Base-by-base conservation (phyloP, 169 alveolate species). In the Plasmodium inui region DNA sequence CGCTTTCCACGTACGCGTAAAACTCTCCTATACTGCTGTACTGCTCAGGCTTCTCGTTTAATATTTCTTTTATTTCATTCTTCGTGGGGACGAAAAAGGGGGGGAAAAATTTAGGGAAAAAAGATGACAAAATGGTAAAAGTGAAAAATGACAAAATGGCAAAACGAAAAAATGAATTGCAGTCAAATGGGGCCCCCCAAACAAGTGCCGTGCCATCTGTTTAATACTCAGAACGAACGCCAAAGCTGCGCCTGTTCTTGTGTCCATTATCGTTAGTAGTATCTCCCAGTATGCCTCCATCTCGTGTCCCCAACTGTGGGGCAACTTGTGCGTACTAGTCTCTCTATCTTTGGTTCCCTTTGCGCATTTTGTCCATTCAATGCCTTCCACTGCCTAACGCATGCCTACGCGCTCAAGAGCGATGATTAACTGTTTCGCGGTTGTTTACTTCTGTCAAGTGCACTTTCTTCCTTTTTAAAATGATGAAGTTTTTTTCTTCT, bases 1-100 rank as follows among this genome's bases (percentile, higher is more conserved):
- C 94, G 41, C 94, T 89, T 89, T 79, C 94, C 72, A 89, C 83
- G 72, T 89, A 89, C 22, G 61, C 94, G 82, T 89, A 89, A 79
- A 89, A 89, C 19, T 79, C 94, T 34, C 82, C 39, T 26, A 80
- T 67, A 81, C 50, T 44, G 41, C 72, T 89, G 32, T 89, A 89
- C 50, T 89, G 94, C 3, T 55, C 94, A 67, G 94, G 94, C 55
- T 30, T 78, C 26, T 41, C 82, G 83, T 55, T 67, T 67, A 89
- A 79, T 67, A 89, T 81, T 61, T 71, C 86, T 61, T 61, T 89
- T 78, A 80, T 78, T 57, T 80, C 94, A 80, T 39, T 30, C 94
- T 89, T 78, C 28, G 46, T 55, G 30, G 46, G 28, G 6, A 61
- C 17, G 71, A 44, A 22, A 26, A 19, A n/a, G 74, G 74, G 76